Percentiles rank a stretch among this genome's conserved stretches.
Evolutionary conservation across 768 basidiomycete genomes (phyloP).

Genomic region (Boletus vinaceobasis): DNA sequence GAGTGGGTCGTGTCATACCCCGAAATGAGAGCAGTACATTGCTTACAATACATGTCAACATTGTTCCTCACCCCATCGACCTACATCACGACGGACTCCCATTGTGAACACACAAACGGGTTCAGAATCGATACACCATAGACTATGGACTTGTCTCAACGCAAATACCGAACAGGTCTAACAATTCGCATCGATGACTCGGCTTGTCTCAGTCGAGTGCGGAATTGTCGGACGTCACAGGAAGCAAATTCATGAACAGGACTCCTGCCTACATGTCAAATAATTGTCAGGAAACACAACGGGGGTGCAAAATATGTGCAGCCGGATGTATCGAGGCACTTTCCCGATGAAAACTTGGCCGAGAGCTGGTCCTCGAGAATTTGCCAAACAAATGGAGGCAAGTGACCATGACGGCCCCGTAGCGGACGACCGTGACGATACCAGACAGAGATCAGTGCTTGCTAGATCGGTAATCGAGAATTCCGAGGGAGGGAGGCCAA

Average conservation of each 20-base stretch:
- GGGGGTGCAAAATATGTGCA: background rate
- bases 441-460: background rate
- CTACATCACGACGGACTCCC: background rate
- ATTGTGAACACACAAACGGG: background rate
- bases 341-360: background rate
- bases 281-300: background rate
- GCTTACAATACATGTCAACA: too few species aligned
- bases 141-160: background rate
- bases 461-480: background rate
- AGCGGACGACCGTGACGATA: background rate
- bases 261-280: slow-evolving; percentile 2
- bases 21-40: too few species aligned
- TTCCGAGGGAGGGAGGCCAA: background rate
- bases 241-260: slow-evolving; percentile 1
- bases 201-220: slow-evolving; percentile 9
- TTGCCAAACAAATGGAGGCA: background rate
- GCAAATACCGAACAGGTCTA: background rate
- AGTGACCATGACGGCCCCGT: background rate
- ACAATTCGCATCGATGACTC: background rate
- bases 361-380: background rate
- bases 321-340: background rate
- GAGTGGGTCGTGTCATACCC: too few species aligned
- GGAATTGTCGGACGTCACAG: slow-evolving; percentile 1
- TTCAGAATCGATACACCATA: background rate
- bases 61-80: too few species aligned